phyloP scores from a whole-genome alignment of 2,329 filamentous ascomycete species.

The Lasiodiplodia sp. region DNA sequence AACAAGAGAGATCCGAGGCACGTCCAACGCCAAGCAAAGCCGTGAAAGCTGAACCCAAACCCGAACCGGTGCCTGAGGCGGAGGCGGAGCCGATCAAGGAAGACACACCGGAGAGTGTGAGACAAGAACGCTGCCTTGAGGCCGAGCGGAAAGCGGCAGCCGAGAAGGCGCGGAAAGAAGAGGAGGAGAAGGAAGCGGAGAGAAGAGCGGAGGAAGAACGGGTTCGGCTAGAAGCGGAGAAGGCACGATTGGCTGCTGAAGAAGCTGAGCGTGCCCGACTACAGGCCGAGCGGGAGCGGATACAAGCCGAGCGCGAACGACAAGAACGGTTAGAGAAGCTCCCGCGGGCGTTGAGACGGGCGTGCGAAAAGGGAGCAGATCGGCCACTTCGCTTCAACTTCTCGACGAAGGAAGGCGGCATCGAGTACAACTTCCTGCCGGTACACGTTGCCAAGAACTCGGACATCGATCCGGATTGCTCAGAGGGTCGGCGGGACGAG shows the following conservation, averaged over 20 bases:
- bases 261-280: slow-evolving; percentile 38
- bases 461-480: slow-evolving; percentile 36
- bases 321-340: slow-evolving; percentile 45
- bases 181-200: slow-evolving; percentile 33
- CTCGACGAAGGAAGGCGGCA: slow-evolving; percentile 47
- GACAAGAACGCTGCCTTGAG: slow-evolving; percentile 21
- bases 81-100: slow-evolving; percentile 32
- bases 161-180: slow-evolving; percentile 43
- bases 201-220: slow-evolving; percentile 19
- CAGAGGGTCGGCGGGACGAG: slow-evolving; percentile 34
- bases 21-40: slow-evolving; percentile 1
- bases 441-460: slow-evolving; percentile 44
- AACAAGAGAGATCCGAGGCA: slow-evolving; percentile 11
- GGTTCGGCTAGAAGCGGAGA: slow-evolving; percentile 25
- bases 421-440: slow-evolving; percentile 48
- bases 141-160: slow-evolving; percentile 36
- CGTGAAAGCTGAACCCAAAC: slow-evolving; percentile 13
- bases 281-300: slow-evolving; percentile 37
- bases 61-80: slow-evolving; percentile 35
- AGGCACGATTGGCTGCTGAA: slow-evolving; percentile 22
- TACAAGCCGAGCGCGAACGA: slow-evolving; percentile 37
- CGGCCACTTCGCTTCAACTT: slow-evolving; percentile 45
- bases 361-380: slow-evolving; percentile 46
- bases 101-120: slow-evolving; percentile 23
- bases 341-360: slow-evolving; percentile 45